Base-by-base conservation (phyloP, 1,284 basidiomycete species). In the Meripilus lineatus region DNA sequence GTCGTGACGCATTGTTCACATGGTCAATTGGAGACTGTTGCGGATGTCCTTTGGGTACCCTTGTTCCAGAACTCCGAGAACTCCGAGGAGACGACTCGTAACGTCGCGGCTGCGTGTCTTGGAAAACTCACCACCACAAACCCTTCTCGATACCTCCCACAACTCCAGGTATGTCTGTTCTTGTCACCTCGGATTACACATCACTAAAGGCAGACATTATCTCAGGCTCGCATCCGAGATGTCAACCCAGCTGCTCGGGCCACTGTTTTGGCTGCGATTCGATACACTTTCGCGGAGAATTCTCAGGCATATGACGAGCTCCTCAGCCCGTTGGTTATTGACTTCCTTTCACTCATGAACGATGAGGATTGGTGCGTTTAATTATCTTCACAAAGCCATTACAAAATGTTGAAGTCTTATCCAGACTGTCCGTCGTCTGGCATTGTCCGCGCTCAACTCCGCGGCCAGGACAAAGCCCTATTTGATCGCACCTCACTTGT, bases 91-190 rank as follows among this genome's bases (percentile, higher is more conserved):
- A 89, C 87, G 3, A 88, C 91, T 3, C 74, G 94, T 44, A 97
- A 95, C 61, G 90, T 98, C 46, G 92, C 93, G 25, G 93, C 95
- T 36, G 94, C 96, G 17, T 99, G 95, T 62, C 77, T 99, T 15
- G 96, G 95, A 37, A 94, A 97, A 63, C 73, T 99, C 33, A 95
- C 93, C 0, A 89, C 89, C 0, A 89, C 89, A 1, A 86, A 95
- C 44, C 92, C 95, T 4, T 77, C 81, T 1, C 82, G 84, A 55
- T 97, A 94, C 63, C 71, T 99, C 13, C 91, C 88, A 5, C 89
- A 94, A 56, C 77, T 97, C n/a, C 91, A 95, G 59, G 86, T 90
- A 57, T 50, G 78, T 63, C 3, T 15, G 15, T 32, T 11, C 3
- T 38, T 32, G 2, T n/a, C n/a, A n/a, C n/a, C n/a, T n/a, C n/a